Evolutionary conservation across 192 early-diverging fungal genomes (phyloP), one percentile per base, ranked within the genome.

Genomic region (Entrophospora sp.): DNA sequence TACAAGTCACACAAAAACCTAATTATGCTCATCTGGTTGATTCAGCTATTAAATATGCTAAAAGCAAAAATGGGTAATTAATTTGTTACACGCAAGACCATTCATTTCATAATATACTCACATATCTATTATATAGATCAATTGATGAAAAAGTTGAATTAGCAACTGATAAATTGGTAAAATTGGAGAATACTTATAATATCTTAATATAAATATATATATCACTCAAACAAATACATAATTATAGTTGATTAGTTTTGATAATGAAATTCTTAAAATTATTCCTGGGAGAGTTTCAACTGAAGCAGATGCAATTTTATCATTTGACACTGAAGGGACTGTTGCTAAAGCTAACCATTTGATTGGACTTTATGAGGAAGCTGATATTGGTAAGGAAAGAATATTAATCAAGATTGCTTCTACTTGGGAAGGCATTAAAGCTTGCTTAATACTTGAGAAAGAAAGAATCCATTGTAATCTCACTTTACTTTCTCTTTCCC

Each of bases 351-450:
- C 96, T 42, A 81, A 75, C 63, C 83, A 84, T 69, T 78, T 98
- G 66, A 96, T 98, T 55, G 84, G 79, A 42, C 82, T 98, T 52
- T 98, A 96, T 88, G 81, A 90, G 74, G 91, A 90, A n/a, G 81
- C 79, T 43, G 96, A 94, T 75, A 76, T 98, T 66, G 67, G 70
- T 72, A 94, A 93, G 83, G 81, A 92, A 45, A 89, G 96, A 62
- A 85, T 98, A 18, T 83, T 98, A 52, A 96, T 98, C 86, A 98
- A 98, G 87, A 86, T 98, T 61, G 96, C 96, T 35, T 94, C 93
- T 67, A 98, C 96, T 65, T 98, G 93, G 93, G 96, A 96, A 75
- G 96, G 96, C 75, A 98, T 98, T 78, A 89, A 96, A 79, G 96
- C 96, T 62, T 93, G 94, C 66, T 82, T 86, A 74, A 80, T 85